phyloP scores from a whole-genome alignment of 192 early-diverging fungal genomes.

The Polychytrium aggregatum region DNA sequence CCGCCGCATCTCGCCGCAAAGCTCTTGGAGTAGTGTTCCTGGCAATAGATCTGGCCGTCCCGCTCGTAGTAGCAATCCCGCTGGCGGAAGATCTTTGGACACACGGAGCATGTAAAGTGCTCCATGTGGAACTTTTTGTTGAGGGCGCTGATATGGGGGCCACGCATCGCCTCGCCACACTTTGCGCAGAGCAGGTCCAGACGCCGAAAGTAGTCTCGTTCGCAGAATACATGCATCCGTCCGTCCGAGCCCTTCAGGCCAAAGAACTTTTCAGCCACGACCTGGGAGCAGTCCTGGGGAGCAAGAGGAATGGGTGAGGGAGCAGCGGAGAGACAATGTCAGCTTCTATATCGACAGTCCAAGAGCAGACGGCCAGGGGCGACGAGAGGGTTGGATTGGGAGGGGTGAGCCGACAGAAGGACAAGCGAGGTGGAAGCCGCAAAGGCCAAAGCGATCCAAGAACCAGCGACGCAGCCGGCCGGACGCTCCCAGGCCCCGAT shows the following conservation, averaged over 20 bases:
- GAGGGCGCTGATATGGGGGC: slow-evolving; percentile 85
- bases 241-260: slow-evolving; percentile 50
- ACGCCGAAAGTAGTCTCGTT: slow-evolving; percentile 78
- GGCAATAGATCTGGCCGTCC: slow-evolving; percentile 85
- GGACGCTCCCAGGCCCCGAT: neutral
- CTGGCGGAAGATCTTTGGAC: slow-evolving; percentile 83
- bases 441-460: too few relatives aligned
- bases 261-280: slow-evolving; percentile 80
- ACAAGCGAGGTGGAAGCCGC: too few relatives aligned
- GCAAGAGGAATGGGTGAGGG: neutral
- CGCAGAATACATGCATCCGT: slow-evolving; percentile 58
- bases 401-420: neutral
- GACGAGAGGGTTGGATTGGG: neutral
- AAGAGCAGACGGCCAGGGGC: neutral
- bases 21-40: slow-evolving; percentile 83
- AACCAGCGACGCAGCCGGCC: too few relatives aligned
- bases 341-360: neutral
- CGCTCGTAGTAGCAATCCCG: slow-evolving; percentile 96
- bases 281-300: slow-evolving; percentile 59
- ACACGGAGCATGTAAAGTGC: slow-evolving; percentile 93
- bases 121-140: slow-evolving; percentile 93
- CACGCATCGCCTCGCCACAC: slow-evolving; percentile 79
- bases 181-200: slow-evolving; percentile 74
- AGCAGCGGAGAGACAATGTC: neutral
- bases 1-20: slow-evolving; percentile 92